Percentiles rank a stretch among this genome's conserved stretches.
Conservation (phyloP, 495 filamentous ascomycete genomes). For the Pyrenopolyporus hunteri region DNA sequence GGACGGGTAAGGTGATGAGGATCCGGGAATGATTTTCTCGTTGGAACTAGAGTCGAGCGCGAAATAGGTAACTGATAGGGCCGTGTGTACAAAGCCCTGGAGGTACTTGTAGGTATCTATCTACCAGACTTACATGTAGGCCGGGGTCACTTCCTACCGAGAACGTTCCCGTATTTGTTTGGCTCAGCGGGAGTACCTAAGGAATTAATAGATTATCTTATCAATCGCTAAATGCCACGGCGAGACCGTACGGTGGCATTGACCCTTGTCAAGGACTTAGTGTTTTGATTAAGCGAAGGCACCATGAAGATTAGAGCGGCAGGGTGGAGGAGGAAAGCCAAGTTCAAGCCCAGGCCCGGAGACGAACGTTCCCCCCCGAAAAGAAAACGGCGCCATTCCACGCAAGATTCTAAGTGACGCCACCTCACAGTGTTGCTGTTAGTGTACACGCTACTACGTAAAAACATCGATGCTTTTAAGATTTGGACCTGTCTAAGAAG, state of each 20-base stretch:
- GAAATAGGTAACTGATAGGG: neutral
- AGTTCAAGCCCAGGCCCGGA: neutral
- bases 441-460: slow-evolving; percentile 23
- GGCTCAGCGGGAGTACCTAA: neutral
- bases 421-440: slow-evolving; percentile 20
- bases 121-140: slow-evolving; percentile 2
- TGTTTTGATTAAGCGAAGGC: slow-evolving; percentile 19
- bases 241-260: slow-evolving; percentile 10
- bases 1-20: neutral
- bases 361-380: neutral
- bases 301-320: slow-evolving; percentile 24
- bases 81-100: neutral
- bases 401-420: slow-evolving; percentile 6
- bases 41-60: neutral
- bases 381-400: neutral
- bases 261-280: slow-evolving; percentile 18
- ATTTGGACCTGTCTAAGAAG: slow-evolving; percentile 5
- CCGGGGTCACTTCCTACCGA: slow-evolving; percentile 2
- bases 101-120: neutral
- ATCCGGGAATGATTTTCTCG: neutral
- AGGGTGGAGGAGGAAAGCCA: slow-evolving; percentile 9
- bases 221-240: slow-evolving; percentile 27
- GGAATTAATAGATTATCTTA: slow-evolving; percentile 32
- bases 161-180: neutral
- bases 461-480: slow-evolving; percentile 11